phyloP scores from a whole-genome alignment of 2,329 filamentous ascomycete genomes.

The Mollisia scopiformis region DNA sequence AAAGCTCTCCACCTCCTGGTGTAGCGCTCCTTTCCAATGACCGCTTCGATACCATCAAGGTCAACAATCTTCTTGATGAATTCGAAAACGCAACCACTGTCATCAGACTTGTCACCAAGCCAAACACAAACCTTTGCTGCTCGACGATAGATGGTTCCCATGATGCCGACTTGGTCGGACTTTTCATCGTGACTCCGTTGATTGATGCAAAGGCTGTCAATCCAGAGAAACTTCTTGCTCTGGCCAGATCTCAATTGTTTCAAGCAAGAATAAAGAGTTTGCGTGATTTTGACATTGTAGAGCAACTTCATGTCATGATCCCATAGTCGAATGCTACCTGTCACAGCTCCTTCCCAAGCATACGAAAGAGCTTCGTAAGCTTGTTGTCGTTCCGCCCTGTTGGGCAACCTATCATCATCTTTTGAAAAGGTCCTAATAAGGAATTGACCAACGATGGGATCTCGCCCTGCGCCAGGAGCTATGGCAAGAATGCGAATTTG shows the following conservation, averaged over 20 bases:
- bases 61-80: neutral
- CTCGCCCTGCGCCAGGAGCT: neutral
- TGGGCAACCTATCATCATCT: too few species aligned
- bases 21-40: neutral
- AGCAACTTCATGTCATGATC: neutral
- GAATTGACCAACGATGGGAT: neutral
- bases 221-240: neutral
- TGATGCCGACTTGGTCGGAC: neutral
- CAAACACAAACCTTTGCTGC: neutral
- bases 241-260: neutral
- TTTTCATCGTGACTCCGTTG: neutral
- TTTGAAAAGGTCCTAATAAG: too few species aligned
- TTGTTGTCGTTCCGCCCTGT: neutral
- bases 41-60: neutral
- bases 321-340: neutral
- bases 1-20: neutral
- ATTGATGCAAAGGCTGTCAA: slow-evolving; percentile 3
- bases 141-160: slow-evolving; percentile 1
- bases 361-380: neutral
- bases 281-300: neutral
- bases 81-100: neutral
- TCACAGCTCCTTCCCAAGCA: neutral
- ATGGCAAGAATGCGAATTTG: neutral
- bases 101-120: neutral
- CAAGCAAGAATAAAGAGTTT: neutral